These are phyloP conservation scores for Fraxinus nigra DNA, from an alignment of 305 asterid genomes.

Conservation along the genomic window DNA sequence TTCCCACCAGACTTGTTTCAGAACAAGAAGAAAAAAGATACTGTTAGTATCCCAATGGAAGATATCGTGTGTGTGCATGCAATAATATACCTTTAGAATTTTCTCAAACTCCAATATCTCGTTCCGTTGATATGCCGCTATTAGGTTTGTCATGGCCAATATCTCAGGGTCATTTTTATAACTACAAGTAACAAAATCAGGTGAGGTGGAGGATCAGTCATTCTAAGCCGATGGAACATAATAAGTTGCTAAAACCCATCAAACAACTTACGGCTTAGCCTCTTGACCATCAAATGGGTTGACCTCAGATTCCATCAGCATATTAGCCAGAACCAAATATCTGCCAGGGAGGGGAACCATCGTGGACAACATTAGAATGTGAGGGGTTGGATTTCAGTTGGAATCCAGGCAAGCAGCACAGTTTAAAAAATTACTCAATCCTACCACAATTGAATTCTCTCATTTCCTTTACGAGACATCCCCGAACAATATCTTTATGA, in stretches of 20 bases:
- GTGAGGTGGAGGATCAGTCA: conserved; percentile 12
- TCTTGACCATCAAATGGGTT: conserved; percentile 99
- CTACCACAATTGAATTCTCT: not conserved
- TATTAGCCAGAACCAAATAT: conserved; percentile 94
- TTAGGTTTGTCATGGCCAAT: conserved; percentile 93
- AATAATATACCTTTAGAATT: conserved; percentile 71
- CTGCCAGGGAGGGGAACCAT: conserved; percentile 40
- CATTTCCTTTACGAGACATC: not conserved
- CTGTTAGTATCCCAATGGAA: conserved; percentile 10
- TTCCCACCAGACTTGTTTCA: conserved; percentile 19
- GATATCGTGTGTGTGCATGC: conserved; percentile 14
- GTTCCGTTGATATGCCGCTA: conserved; percentile 93
- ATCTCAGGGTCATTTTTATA: conserved; percentile 97
- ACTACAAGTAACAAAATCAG: conserved; percentile 38
- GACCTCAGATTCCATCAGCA: conserved; percentile 98
- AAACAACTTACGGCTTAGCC: conserved; percentile 85
- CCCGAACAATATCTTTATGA: not conserved
- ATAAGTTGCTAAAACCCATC: conserved; percentile 13
- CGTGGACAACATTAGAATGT: not conserved
- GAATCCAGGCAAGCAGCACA: conserved; percentile 5
- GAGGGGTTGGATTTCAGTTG: not conserved
- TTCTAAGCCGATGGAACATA: not conserved
- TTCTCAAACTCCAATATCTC: conserved; percentile 94
- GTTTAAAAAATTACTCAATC: not conserved
- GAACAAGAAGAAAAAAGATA: conserved; percentile 10